These are phyloP conservation scores for Penicillium sp. DNA, from an alignment of 2,329 filamentous ascomycete species.

Conservation along the genomic window DNA sequence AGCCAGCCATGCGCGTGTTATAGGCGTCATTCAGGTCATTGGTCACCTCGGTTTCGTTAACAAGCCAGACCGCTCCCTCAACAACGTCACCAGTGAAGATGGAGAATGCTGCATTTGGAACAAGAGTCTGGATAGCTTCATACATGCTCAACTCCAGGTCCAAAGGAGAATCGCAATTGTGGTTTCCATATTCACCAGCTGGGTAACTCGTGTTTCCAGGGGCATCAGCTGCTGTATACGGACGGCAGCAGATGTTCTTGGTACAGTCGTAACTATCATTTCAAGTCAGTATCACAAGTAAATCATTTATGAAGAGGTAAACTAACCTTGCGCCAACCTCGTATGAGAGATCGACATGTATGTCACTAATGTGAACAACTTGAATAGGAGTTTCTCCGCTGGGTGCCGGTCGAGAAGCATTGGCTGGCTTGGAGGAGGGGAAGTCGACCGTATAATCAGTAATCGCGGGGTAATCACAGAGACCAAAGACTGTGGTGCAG, in stretches of 20 bases:
- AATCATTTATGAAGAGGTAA: not conserved
- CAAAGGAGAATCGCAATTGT: conserved; percentile 54
- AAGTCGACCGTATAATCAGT: conserved; percentile 46
- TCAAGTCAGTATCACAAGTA: not conserved
- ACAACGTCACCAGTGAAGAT: conserved; percentile 62
- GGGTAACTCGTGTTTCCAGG: conserved; percentile 45
- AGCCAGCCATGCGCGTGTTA: conserved; percentile 43
- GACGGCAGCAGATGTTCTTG: conserved; percentile 59
- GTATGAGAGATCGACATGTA: conserved; percentile 58
- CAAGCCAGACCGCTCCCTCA: conserved; percentile 48
- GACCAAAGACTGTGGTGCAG: conserved; percentile 53
- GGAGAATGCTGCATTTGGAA: conserved; percentile 49
- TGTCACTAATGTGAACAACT: conserved; percentile 59
- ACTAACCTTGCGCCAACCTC: conserved; percentile 49
- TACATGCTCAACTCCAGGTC: conserved; percentile 56
- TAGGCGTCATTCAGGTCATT: conserved; percentile 49
- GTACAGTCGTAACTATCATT: conserved; percentile 46
- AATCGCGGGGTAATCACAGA: conserved; percentile 52
- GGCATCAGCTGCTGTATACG: conserved; percentile 48
- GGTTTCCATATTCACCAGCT: conserved; percentile 54
- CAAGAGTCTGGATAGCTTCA: conserved; percentile 40
- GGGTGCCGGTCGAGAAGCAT: conserved; percentile 39
- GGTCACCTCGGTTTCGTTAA: conserved; percentile 35
- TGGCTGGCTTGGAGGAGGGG: conserved; percentile 40
- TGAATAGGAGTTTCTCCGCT: conserved; percentile 51